Conservation (phyloP, 2,329 filamentous ascomycete species). For the Harringtonia aguacate region DNA sequence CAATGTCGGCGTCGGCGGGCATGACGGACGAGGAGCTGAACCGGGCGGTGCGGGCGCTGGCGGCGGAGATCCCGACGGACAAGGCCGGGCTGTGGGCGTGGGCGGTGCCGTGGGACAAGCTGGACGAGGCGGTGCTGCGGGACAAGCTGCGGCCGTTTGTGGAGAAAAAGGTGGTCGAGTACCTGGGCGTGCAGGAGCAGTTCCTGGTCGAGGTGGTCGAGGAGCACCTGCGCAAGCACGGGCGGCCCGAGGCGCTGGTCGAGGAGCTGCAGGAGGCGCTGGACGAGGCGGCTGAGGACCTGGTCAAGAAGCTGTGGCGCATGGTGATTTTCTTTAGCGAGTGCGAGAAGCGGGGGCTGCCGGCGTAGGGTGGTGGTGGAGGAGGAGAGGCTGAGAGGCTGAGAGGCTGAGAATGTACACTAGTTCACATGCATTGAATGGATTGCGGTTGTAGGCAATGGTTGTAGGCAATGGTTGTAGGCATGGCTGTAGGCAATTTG, state of each 20-base stretch:
- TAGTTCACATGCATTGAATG: too few relatives aligned
- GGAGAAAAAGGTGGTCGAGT: conserved; percentile 96
- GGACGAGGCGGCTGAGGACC: conserved; percentile 85
- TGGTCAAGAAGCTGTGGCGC: conserved; percentile 95
- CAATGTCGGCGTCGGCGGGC: conserved; percentile 49
- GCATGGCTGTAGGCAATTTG: too few relatives aligned
- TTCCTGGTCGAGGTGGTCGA: conserved; percentile 89
- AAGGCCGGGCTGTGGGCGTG: conserved; percentile 85
- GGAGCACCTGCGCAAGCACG: conserved; percentile 68
- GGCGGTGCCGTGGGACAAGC: conserved; percentile 83
- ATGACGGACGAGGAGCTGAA: conserved; percentile 83
- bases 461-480: too few relatives aligned
- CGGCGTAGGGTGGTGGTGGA: conserved; percentile 43
- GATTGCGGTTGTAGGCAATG: too few relatives aligned
- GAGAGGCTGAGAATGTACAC: background rate
- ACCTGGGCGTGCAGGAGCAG: conserved; percentile 91
- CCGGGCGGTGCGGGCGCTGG: conserved; percentile 70
- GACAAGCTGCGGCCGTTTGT: conserved; percentile 91
- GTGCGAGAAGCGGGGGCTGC: conserved; percentile 80
- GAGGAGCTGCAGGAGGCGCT: conserved; percentile 80
- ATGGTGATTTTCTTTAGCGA: conserved; percentile 98
- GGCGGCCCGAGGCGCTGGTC: conserved; percentile 67
- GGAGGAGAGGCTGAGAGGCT: too few relatives aligned
- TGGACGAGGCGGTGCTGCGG: conserved; percentile 70
- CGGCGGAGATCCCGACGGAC: conserved; percentile 80